Conservation (phyloP, 768 basidiomycete species). For the Russula ochroleuca region DNA sequence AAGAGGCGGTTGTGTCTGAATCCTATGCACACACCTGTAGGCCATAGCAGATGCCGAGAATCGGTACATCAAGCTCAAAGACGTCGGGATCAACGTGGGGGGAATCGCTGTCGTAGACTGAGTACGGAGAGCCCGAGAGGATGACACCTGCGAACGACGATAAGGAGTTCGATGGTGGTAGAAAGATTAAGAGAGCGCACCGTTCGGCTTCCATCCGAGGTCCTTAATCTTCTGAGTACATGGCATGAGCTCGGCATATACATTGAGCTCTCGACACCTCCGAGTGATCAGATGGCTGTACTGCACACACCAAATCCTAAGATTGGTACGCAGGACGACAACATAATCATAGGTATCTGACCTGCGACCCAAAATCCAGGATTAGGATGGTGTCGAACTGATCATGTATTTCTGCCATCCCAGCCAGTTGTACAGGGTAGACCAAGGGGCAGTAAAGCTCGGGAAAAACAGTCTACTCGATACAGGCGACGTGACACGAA, state of each 20-base stretch:
- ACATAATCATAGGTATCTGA: constrained; percentile 34
- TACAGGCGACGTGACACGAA: background rate
- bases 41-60: constrained; percentile 97
- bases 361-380: constrained; percentile 96
- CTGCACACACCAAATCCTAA: constrained; percentile 41
- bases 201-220: constrained; percentile 90
- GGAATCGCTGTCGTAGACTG: constrained; percentile 89
- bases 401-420: constrained; percentile 86
- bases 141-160: constrained; percentile 65
- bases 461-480: background rate
- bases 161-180: background rate
- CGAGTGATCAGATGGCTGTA: constrained; percentile 97
- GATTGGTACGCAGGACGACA: background rate
- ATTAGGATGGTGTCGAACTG: constrained; percentile 96
- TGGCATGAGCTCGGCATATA: constrained; percentile 96
- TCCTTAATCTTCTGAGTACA: constrained; percentile 90
- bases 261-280: constrained; percentile 94
- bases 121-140: constrained; percentile 96
- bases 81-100: constrained; percentile 93
- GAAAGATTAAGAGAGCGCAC: constrained; percentile 39
- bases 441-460: background rate
- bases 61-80: constrained; percentile 82
- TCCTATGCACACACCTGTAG: constrained; percentile 59
- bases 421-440: background rate
- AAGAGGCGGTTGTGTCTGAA: background rate